Evolutionary conservation across 441 rosid genomes (phyloP), one percentile per base, ranked within the genome.

Genomic region (Eruca vesicaria): DNA sequence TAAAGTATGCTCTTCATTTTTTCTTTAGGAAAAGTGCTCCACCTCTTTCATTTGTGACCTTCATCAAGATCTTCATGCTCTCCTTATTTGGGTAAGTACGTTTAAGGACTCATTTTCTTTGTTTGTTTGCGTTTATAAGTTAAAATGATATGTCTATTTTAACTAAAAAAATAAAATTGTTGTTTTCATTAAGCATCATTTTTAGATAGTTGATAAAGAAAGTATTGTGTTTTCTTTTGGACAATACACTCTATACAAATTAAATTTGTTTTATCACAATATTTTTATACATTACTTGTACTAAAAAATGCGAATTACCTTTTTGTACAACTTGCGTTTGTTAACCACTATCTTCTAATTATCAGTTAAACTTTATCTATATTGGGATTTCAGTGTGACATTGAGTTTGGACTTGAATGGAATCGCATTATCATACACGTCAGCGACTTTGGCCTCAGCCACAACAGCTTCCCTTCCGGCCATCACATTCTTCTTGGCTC

Each of bases 401-500:
- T 70, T 85, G 33, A 85, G 91, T 75, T 82, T 91, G 77, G 84
- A 89, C 69, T 38, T 91, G 38, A 78, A 86, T 77, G 97, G 97
- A 9, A 26, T 94, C 3, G 98, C 92, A 60, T 81, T 94, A 15
- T 66, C 85, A 26, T 89, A 91, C 80, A 89, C 97, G 5, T 77
- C 96, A 14, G 92, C 97, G 19, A 86, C 91, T 78, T 74, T 94
- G 80, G 98, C 92, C 23, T 92, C 97, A 55, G 91, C 96, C 14
- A 86, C 86, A 19, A 73, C 91, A 29, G 90, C 91, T 73, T 84
- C 84, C 19, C 94, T 94, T 76, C 97, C 97, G 20, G 97, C 86
- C 70, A 86, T 94, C 66, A 91, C 98, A 75, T 94, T 94, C 86
- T 84, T 94, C 82, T 82, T 94, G 78, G 98, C 98, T 6, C 82